Conservation (phyloP, 148 eudicot species). For the Nepenthes gracilis region DNA sequence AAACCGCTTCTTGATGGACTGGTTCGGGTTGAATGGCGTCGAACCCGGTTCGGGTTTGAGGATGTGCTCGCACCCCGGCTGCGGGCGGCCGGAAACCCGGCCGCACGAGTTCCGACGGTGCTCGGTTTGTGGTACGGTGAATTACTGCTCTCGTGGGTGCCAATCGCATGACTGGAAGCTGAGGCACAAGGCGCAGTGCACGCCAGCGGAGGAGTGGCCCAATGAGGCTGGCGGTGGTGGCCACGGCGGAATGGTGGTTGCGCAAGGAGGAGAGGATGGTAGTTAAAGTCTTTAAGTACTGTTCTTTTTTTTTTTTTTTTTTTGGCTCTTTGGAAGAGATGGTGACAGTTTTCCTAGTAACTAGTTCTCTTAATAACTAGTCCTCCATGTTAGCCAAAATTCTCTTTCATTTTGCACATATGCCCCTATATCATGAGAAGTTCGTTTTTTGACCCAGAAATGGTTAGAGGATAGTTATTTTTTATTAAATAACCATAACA, state of each 20-base stretch:
- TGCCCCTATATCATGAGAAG: too few species aligned
- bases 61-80: constrained; percentile 35
- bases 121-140: constrained; percentile 51
- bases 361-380: too few species aligned
- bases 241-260: not conserved
- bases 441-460: too few species aligned
- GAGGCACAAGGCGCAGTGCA: constrained; percentile 49
- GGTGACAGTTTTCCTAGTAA: too few species aligned
- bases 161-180: constrained; percentile 70
- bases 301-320: too few species aligned
- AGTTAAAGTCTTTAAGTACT: too few species aligned
- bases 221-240: constrained; percentile 6
- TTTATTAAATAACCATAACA: too few species aligned
- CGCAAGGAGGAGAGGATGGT: not conserved
- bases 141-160: constrained; percentile 69
- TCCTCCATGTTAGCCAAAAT: too few species aligned
- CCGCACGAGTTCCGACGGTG: constrained; percentile 54
- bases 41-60: constrained; percentile 12
- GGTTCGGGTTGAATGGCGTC: constrained; percentile 12
- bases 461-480: too few species aligned
- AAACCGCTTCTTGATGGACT: constrained; percentile 24
- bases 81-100: constrained; percentile 65
- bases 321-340: too few species aligned
- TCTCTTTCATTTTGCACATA: too few species aligned
- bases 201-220: constrained; percentile 25